A percentile compares a stretch with the other conserved stretches of the same genome.
Conservation (phyloP, 768 basidiomycete species). For the Termitomyces sp. region DNA sequence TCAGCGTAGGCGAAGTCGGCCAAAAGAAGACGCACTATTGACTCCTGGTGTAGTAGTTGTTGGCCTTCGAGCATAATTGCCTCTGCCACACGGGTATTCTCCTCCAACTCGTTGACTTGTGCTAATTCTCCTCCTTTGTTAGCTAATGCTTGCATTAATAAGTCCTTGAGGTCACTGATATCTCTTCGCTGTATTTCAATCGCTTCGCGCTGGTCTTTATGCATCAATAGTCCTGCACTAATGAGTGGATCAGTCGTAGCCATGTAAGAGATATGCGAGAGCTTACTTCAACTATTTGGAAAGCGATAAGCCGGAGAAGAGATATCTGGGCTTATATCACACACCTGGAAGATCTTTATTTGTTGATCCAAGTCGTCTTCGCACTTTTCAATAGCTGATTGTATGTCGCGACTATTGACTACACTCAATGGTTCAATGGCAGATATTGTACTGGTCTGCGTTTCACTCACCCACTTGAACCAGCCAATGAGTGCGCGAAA, state of each 20-base stretch:
- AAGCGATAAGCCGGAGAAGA: not conserved
- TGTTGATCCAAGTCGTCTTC: conserved; percentile 40
- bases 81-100: conserved; percentile 37
- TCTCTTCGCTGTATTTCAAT: conserved; percentile 28
- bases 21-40: conserved; percentile 5
- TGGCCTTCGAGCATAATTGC: conserved; percentile 55
- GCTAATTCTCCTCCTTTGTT: conserved; percentile 32
- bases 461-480: conserved; percentile 36
- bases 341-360: conserved; percentile 43
- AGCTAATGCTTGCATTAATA: conserved; percentile 39
- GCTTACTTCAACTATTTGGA: conserved; percentile 25
- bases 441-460: not conserved
- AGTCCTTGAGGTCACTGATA: conserved; percentile 32
- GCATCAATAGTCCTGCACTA: conserved; percentile 29
- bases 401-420: conserved; percentile 50
- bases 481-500: conserved; percentile 37
- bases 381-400: conserved; percentile 43
- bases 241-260: not conserved
- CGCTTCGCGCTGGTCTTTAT: conserved; percentile 29
- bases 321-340: conserved; percentile 4
- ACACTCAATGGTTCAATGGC: not conserved
- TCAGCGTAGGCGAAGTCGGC: not conserved
- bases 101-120: conserved; percentile 35
- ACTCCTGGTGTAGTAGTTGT: conserved; percentile 29
- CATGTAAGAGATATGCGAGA: not conserved